phyloP scores from a whole-genome alignment of 2,329 filamentous ascomycete genomes.

The Trichophyton mentagrophytes region DNA sequence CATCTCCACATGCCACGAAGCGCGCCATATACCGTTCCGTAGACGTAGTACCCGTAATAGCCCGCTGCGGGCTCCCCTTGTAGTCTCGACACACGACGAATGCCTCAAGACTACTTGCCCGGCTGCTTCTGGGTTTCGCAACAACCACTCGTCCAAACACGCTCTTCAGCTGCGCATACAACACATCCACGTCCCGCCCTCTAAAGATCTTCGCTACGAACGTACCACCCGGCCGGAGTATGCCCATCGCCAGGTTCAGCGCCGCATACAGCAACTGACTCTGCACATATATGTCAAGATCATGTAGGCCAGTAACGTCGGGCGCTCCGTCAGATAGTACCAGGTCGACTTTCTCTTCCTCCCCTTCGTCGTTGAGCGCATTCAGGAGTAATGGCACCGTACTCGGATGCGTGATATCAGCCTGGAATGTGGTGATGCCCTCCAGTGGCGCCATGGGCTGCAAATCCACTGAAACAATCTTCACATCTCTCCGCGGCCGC shows the following conservation, averaged over 20 bases:
- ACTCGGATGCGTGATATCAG: constrained; percentile 93
- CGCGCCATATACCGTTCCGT: constrained; percentile 74
- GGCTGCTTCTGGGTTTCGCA: constrained; percentile 82
- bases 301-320: constrained; percentile 91
- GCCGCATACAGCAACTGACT: constrained; percentile 90
- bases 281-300: constrained; percentile 96
- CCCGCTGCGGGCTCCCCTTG: constrained; percentile 33
- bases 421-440: constrained; percentile 81
- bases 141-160: constrained; percentile 82
- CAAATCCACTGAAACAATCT: constrained; percentile 89
- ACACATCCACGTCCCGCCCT: constrained; percentile 83
- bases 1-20: constrained; percentile 92
- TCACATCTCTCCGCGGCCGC: constrained; percentile 56
- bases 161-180: constrained; percentile 85
- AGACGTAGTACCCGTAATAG: background rate
- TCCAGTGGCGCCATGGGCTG: constrained; percentile 91
- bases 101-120: constrained; percentile 92
- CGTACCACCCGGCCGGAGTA: constrained; percentile 81
- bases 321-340: constrained; percentile 92
- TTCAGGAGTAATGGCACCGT: constrained; percentile 80
- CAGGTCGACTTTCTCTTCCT: constrained; percentile 55
- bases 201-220: constrained; percentile 98
- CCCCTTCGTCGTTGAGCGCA: constrained; percentile 60
- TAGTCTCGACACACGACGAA: constrained; percentile 95
- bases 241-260: constrained; percentile 82